Conservation (phyloP, 768 basidiomycete species). For the Termitomyces sp. region DNA sequence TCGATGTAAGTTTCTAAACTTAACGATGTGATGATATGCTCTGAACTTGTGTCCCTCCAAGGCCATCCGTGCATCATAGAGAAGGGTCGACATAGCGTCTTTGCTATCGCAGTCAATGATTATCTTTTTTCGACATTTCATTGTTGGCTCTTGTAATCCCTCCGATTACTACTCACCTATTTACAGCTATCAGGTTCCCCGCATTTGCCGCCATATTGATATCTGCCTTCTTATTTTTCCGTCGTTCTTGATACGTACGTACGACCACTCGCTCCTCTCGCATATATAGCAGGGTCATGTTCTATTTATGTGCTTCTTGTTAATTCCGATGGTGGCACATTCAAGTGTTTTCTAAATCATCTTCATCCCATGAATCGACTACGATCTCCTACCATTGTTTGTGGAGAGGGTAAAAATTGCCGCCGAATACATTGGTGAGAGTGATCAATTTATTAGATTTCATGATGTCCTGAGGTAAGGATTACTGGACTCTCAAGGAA, state of each 20-base stretch:
- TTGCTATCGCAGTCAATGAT: background rate
- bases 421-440: background rate
- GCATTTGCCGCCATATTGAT: background rate
- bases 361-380: background rate
- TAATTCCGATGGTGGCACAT: background rate
- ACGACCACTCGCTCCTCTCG: too few relatives aligned
- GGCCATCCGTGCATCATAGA: slow-evolving; percentile 1
- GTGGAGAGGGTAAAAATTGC: background rate
- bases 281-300: too few relatives aligned
- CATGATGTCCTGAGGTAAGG: background rate
- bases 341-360: background rate
- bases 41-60: background rate
- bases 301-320: background rate
- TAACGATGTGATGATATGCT: background rate
- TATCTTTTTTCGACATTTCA: background rate
- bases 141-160: too few relatives aligned
- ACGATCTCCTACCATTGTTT: background rate
- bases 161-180: background rate
- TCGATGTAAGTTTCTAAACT: slow-evolving; percentile 23
- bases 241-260: too few relatives aligned
- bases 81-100: background rate
- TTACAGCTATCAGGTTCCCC: background rate
- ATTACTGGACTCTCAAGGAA: background rate
- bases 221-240: too few relatives aligned
- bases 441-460: background rate